Conservation (phyloP, 163 green algal species). For the Botryococcus braunii region DNA sequence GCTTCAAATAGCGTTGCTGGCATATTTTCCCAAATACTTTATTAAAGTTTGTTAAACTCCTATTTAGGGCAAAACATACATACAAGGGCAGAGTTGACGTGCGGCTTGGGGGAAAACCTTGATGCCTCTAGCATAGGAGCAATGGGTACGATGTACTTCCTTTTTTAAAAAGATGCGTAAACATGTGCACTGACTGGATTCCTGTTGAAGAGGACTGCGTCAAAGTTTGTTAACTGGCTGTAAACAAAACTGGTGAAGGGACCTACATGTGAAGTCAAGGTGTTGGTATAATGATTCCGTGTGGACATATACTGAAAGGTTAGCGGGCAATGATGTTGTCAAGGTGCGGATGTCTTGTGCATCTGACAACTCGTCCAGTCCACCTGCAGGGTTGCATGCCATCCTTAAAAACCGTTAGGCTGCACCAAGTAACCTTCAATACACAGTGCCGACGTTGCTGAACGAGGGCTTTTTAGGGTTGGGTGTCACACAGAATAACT, state of each 20-base stretch:
- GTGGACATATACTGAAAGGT: slow-evolving; percentile 20
- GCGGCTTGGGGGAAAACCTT: neutral
- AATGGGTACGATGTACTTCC: neutral
- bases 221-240: slow-evolving; percentile 30
- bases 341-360: slow-evolving; percentile 34
- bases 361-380: slow-evolving; percentile 37
- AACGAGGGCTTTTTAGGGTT: too few species aligned
- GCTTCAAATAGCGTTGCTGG: too few species aligned
- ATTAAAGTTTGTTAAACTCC: too few species aligned
- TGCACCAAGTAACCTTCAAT: too few species aligned
- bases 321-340: slow-evolving; percentile 17
- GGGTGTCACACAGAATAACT: neutral
- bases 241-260: slow-evolving; percentile 35
- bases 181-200: neutral
- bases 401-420: neutral
- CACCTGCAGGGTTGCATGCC: slow-evolving; percentile 24
- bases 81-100: neutral
- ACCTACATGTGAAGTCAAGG: slow-evolving; percentile 56
- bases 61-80: too few species aligned
- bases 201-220: slow-evolving; percentile 7
- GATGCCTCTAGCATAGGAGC: neutral
- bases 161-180: neutral
- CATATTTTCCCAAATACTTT: too few species aligned
- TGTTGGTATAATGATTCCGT: slow-evolving; percentile 39
- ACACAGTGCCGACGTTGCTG: too few species aligned